These are phyloP conservation scores for Polytrichum formosum DNA, from an alignment of 225 moss, liverwort and hornwort genomes.

Conservation along the genomic window DNA sequence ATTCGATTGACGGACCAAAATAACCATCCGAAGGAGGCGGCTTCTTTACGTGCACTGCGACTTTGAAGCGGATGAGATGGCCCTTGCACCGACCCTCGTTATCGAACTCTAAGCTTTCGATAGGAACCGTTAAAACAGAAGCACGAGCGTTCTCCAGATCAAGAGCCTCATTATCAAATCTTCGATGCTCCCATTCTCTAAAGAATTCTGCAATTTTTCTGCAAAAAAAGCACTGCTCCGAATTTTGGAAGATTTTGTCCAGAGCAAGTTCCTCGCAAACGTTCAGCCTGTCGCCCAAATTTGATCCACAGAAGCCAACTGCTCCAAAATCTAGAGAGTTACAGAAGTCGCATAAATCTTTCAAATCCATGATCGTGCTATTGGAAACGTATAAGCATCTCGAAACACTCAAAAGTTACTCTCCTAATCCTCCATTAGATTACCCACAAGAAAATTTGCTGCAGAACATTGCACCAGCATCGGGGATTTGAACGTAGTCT, in stretches of 20 bases:
- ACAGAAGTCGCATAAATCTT: conserved; percentile 6
- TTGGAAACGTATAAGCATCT: neutral
- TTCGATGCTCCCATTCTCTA: neutral
- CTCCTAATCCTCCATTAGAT: no score
- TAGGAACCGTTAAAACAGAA: no score
- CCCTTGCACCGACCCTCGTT: neutral
- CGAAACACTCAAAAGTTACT: no score
- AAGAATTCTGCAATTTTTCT: neutral
- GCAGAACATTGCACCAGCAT: no score
- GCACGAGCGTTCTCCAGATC: neutral
- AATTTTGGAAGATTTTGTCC: neutral
- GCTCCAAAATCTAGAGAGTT: conserved; percentile 4
- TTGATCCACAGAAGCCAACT: neutral
- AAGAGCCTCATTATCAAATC: neutral
- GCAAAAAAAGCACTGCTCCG: neutral
- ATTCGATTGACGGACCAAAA: neutral
- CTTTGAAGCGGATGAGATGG: neutral
- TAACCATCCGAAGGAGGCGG: neutral
- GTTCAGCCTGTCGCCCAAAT: neutral
- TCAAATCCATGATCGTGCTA: neutral
- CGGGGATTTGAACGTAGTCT: no score
- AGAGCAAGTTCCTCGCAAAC: neutral
- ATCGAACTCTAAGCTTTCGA: neutral
- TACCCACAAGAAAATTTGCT: no score
- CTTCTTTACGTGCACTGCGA: neutral